Percentiles rank a stretch among this genome's conserved stretches.
phyloP scores from a whole-genome alignment of 768 basidiomycete genomes.

The Suillus clintonianus region DNA sequence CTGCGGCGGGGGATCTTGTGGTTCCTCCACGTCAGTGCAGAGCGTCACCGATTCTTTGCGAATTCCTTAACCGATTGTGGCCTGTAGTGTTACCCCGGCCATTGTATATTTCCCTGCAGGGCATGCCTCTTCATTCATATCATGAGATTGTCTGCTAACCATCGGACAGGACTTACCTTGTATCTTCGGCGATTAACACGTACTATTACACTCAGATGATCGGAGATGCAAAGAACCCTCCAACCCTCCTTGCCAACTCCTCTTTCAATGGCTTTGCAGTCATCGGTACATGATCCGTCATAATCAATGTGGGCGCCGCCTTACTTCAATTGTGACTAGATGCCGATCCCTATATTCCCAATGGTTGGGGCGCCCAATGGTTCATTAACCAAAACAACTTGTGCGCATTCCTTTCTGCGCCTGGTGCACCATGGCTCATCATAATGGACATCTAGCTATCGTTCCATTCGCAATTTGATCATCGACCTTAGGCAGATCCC shows the following conservation, averaged over 20 bases:
- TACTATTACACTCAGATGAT: slow-evolving; percentile 81
- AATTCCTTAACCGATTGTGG: neutral
- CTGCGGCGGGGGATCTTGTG: slow-evolving; percentile 62
- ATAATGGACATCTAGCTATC: slow-evolving; percentile 44
- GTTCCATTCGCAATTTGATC: slow-evolving; percentile 72
- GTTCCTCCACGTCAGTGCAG: slow-evolving; percentile 53
- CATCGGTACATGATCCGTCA: slow-evolving; percentile 51
- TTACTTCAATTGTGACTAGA: slow-evolving; percentile 38
- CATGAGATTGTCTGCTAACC: neutral
- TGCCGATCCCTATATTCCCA: slow-evolving; percentile 71
- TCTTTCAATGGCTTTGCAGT: slow-evolving; percentile 72
- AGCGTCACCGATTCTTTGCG: neutral
- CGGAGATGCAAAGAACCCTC: slow-evolving; percentile 69
- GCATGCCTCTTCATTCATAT: slow-evolving; percentile 36
- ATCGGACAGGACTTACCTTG: slow-evolving; percentile 57
- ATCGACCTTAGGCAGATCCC: slow-evolving; percentile 67
- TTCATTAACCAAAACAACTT: slow-evolving; percentile 67
- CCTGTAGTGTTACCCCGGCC: slow-evolving; percentile 61
- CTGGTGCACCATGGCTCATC: neutral
- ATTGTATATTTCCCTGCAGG: slow-evolving; percentile 76
- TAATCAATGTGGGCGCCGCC: neutral
- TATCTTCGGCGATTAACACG: slow-evolving; percentile 66
- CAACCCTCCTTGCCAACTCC: slow-evolving; percentile 63
- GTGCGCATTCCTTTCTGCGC: slow-evolving; percentile 35
- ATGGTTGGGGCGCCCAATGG: slow-evolving; percentile 63